phyloP scores from a whole-genome alignment of 1,284 basidiomycete species.

The Malassezia cuniculi region DNA sequence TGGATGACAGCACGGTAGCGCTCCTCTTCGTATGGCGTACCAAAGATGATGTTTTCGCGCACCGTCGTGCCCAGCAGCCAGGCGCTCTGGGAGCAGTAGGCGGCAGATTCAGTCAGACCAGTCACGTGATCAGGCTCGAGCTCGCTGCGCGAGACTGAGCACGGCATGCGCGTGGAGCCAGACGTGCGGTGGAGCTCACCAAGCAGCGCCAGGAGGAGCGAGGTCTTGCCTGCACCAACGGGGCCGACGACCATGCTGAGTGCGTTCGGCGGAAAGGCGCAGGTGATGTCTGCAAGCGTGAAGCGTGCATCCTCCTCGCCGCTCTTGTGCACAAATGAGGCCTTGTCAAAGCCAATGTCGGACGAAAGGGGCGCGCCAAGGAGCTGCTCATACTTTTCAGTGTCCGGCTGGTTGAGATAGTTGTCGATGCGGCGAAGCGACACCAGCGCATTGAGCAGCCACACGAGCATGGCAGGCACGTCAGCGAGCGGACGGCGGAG shows the following conservation, averaged over 20 bases:
- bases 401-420: conserved; percentile 51
- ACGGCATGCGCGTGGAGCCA: conserved; percentile 51
- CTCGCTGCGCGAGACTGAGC: conserved; percentile 46
- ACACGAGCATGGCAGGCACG: conserved; percentile 46
- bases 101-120: conserved; percentile 61
- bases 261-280: conserved; percentile 52
- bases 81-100: conserved; percentile 84
- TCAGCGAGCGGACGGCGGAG: conserved; percentile 34
- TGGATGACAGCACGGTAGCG: conserved; percentile 67
- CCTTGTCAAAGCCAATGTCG: conserved; percentile 49
- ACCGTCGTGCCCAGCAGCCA: conserved; percentile 88
- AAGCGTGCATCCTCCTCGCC: conserved; percentile 40
- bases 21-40: conserved; percentile 62
- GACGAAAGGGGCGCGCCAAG: conserved; percentile 33
- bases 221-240: conserved; percentile 50
- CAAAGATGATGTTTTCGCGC: conserved; percentile 86
- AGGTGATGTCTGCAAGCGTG: conserved; percentile 49
- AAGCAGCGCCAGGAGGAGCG: conserved; percentile 52
- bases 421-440: conserved; percentile 45
- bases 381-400: conserved; percentile 51
- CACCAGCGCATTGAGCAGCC: conserved; percentile 46
- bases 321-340: conserved; percentile 47
- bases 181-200: conserved; percentile 50
- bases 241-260: conserved; percentile 57
- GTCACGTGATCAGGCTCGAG: conserved; percentile 47